These are phyloP conservation scores for Pyrenochaeta sp. DNA, from an alignment of 2,329 filamentous ascomycete species.

Conservation along the genomic window DNA sequence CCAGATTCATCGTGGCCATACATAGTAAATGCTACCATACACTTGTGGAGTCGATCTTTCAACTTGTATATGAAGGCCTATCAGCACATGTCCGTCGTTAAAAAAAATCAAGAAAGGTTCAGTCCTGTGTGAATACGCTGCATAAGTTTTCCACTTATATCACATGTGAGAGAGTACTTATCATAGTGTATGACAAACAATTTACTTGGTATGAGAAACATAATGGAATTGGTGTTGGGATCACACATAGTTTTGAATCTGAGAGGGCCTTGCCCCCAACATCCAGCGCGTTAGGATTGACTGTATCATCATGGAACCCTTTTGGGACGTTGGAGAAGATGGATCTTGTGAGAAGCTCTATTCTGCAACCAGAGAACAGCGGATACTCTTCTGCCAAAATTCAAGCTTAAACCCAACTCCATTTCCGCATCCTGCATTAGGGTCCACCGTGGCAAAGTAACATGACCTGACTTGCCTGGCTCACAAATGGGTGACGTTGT, in stretches of 20 bases:
- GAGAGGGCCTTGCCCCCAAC: constrained; percentile 41
- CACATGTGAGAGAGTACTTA: not conserved
- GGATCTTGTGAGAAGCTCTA: constrained; percentile 36
- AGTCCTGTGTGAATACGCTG: constrained; percentile 36
- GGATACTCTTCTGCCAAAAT: constrained; percentile 28
- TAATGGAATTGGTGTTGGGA: constrained; percentile 16
- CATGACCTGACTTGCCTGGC: constrained; percentile 15
- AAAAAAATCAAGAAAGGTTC: constrained; percentile 37
- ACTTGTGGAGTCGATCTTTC: constrained; percentile 46
- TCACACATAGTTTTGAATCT: constrained; percentile 35
- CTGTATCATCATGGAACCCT: constrained; percentile 40
- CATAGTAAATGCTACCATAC: constrained; percentile 44
- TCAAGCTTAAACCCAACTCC: constrained; percentile 43
- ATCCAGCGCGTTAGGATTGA: constrained; percentile 42
- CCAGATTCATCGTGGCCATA: constrained; percentile 35
- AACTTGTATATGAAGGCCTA: constrained; percentile 40
- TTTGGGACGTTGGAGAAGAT: constrained; percentile 43
- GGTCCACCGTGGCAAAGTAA: not conserved
- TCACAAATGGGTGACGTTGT: constrained; percentile 40
- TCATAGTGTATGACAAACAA: constrained; percentile 15
- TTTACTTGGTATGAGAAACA: constrained; percentile 34
- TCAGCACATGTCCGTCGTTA: constrained; percentile 43
- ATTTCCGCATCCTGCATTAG: constrained; percentile 19
- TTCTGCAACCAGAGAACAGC: constrained; percentile 39
- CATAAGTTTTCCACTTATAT: constrained; percentile 28